Evolutionary conservation across 139 green algal genomes (phyloP).

Genomic region (Chlorella sp.): DNA sequence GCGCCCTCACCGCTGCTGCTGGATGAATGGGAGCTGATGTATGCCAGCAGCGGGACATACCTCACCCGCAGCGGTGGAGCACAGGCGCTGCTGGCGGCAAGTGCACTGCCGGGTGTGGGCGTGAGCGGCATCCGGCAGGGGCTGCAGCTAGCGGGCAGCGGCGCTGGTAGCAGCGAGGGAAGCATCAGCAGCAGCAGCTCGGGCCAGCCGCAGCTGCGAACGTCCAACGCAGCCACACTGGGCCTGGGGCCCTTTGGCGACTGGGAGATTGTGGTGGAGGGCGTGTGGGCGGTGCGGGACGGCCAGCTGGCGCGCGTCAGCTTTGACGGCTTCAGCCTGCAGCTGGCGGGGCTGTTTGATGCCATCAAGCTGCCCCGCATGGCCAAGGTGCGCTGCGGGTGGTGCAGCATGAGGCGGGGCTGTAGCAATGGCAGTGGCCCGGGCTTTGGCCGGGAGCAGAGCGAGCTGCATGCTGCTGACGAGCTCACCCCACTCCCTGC

Average conservation of each 20-base stretch:
- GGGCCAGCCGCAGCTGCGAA: not conserved
- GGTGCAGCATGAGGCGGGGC: too few species aligned
- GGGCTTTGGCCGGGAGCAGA: too few species aligned
- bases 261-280: constrained; percentile 4
- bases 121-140: constrained; percentile 9
- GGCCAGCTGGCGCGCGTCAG: not conserved
- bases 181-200: not conserved
- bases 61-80: constrained; percentile 11
- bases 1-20: not conserved
- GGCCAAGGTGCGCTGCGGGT: constrained; percentile 24
- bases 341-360: constrained; percentile 18
- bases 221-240: not conserved
- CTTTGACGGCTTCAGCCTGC: constrained; percentile 17
- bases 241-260: constrained; percentile 18
- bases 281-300: not conserved
- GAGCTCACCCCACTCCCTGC: not conserved
- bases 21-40: constrained; percentile 12
- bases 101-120: constrained; percentile 4
- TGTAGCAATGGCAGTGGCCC: too few species aligned
- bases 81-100: constrained; percentile 19
- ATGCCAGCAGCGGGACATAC: constrained; percentile 12
- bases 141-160: not conserved
- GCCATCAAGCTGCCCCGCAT: constrained; percentile 10
- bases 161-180: not conserved
- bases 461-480: too few species aligned